Base-by-base conservation (phyloP, 257 asterid genomes). In the Verbascum thapsus region DNA sequence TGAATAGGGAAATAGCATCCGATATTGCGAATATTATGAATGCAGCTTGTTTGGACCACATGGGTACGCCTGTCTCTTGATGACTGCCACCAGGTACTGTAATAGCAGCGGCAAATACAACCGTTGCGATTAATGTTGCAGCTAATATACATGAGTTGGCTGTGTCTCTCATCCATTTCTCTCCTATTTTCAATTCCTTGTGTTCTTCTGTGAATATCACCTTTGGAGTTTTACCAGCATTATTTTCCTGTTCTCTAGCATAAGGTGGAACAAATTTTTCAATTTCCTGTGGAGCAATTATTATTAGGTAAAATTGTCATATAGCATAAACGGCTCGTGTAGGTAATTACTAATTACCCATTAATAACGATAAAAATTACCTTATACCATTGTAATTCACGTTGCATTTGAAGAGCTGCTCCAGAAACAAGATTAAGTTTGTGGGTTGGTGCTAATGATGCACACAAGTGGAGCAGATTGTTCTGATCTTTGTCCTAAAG, bases 31-130 rank as follows among this genome's bases (percentile, higher is more conserved):
- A 67, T 2, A 40, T 16, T 2, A 11, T 16, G 40, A 59, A 68
- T 0, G n/a, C 44, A 1, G 0, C 20, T 11, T 19, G 5, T 0
- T 20, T 12, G 0, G 40, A 20, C 11, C 38, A 58, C 1, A 48
- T 37, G 0, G 74, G 68, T 10, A 49, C n/a, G 15, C 73, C 73
- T 9, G 7, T 68, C 11, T 0, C 8, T 44, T 15, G 11, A 3
- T 40, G 12, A 6, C 23, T 58, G 9, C 67, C 67, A 7, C 73
- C 73, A 10, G 72, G 72, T 20, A 44, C 64, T 5, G 61, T 63
- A 11, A 63, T 63, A n/a, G 69, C 16, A 12, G 69, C 51, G 1
- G 52, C 61, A 22, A 63, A 63, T 42, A 63, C 39, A 11, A 63
- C 30, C 0, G 61, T 63, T 4, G 49, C 34, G 10, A 63, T 63